A percentile compares a stretch with the other conserved stretches of the same genome.
Evolutionary conservation across 2,329 filamentous ascomycete genomes (phyloP).

Genomic region (Colletotrichum sp.): DNA sequence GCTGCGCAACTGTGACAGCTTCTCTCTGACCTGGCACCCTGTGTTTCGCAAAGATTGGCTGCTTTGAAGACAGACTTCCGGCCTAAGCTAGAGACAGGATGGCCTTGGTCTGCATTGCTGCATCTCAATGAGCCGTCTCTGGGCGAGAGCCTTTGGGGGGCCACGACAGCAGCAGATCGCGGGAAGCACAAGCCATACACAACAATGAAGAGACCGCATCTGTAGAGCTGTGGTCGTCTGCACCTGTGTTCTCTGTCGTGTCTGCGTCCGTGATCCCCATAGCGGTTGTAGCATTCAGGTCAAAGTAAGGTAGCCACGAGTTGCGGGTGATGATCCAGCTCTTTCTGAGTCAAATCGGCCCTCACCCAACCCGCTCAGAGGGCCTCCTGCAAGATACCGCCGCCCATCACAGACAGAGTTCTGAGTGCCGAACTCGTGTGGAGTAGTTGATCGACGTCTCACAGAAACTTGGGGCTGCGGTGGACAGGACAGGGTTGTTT

Average conservation of each 20-base stretch:
- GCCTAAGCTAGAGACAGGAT: neutral
- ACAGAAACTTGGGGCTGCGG: neutral
- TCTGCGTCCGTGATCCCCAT: neutral
- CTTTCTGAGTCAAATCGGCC: neutral
- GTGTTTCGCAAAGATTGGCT: constrained; percentile 10
- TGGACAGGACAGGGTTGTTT: constrained; percentile 20
- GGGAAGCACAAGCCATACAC: neutral
- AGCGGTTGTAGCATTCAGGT: neutral
- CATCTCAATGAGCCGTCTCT: neutral
- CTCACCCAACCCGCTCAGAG: neutral
- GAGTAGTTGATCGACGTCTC: constrained; percentile 17
- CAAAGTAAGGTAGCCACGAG: neutral
- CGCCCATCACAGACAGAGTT: neutral
- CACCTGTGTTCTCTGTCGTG: neutral
- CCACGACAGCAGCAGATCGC: neutral
- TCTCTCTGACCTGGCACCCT: constrained; percentile 14
- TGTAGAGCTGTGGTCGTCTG: neutral
- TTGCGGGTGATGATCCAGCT: neutral
- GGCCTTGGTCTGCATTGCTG: neutral
- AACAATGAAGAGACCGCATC: neutral
- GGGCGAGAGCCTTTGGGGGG: neutral
- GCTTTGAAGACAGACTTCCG: neutral
- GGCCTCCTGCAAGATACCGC: neutral
- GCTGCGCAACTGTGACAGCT: neutral
- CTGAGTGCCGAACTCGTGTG: constrained; percentile 14